Base-by-base conservation (phyloP, 768 basidiomycete species). In the Xerocomus potaroensis region DNA sequence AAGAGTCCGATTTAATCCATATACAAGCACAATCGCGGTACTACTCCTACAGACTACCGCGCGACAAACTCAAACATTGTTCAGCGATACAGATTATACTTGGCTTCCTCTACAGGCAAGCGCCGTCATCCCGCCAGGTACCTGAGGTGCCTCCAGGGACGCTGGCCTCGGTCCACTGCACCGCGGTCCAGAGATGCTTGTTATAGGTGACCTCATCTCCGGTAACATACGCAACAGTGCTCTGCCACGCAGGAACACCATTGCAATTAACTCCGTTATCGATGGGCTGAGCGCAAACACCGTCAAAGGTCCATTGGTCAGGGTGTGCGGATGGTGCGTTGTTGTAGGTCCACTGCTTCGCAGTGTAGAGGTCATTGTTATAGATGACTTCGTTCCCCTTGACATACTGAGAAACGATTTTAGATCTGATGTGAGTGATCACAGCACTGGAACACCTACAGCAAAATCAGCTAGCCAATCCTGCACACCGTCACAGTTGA, bases 271-370 rank as follows among this genome's bases (percentile, higher is more conserved):
- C 64, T 45, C 53, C 24, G 22, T 66, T 66, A n/a, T 23, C 49
- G 3, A 64, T 34, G 7, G 62, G 62, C 47, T 48, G 62, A 8
- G 21, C 3, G 10, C 62, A 63, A 5, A 3, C 18, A 0, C 54
- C 54, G 5, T 4, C 35, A 1, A 26, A 1, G 0, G 19, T 18
- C 64, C 62, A 66, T 14, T 56, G 54, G 4, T 53, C 64, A 6
- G 49, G 6, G 12, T 53, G 54, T 0, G 40, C 1, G 1, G 43
- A 30, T 0, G 63, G 65, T 0, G 43, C 41, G 1, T 53, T 65
- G 37, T 65, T 48, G 3, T 43, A 64, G 0, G 53, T 56, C 65
- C 63, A 64, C 7, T 64, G 65, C 6, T 3, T 55, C 12, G 63
- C 63, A 2, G 53, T 58, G 27, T 16, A 64, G 27, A 67, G 7